These are phyloP conservation scores for Raphanus raphanistrum DNA, from an alignment of 345 rosid genomes.

Conservation along the genomic window DNA sequence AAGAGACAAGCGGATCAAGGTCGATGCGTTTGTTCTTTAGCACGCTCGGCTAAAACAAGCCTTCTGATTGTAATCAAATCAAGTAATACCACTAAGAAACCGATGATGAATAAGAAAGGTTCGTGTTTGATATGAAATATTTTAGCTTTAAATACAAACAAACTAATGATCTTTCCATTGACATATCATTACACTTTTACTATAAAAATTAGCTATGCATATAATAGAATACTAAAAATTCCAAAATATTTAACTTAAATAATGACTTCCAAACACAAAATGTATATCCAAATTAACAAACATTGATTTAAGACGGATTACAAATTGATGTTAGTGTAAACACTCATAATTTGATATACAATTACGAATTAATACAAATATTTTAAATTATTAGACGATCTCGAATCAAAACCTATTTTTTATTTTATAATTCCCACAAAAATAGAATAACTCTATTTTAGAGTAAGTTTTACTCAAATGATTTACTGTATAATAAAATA, in stretches of 20 bases:
- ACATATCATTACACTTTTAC: not conserved
- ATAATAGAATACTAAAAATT: not conserved
- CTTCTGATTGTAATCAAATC: conserved; percentile 17
- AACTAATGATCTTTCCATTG: not conserved
- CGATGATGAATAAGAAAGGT: conserved; percentile 22
- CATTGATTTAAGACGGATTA: not conserved
- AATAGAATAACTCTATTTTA: too few relatives aligned
- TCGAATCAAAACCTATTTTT: too few relatives aligned
- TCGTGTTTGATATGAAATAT: conserved; percentile 12
- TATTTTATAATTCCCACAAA: too few relatives aligned
- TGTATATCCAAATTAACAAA: not conserved
- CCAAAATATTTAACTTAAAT: not conserved
- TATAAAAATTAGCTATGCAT: not conserved
- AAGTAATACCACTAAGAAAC: conserved; percentile 15
- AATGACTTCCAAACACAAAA: not conserved
- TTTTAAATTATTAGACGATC: not conserved
- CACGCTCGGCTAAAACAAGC: conserved; percentile 9
- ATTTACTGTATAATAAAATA: too few relatives aligned
- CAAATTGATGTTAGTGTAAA: not conserved
- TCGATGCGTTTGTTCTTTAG: conserved; percentile 26
- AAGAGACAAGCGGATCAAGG: not conserved
- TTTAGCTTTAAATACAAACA: not conserved
- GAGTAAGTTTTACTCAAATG: too few relatives aligned
- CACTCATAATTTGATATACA: not conserved
- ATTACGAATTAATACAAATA: not conserved